These are phyloP conservation scores for Lichtheimia ornata DNA, from an alignment of 371 early-diverging fungal species.

Conservation along the genomic window DNA sequence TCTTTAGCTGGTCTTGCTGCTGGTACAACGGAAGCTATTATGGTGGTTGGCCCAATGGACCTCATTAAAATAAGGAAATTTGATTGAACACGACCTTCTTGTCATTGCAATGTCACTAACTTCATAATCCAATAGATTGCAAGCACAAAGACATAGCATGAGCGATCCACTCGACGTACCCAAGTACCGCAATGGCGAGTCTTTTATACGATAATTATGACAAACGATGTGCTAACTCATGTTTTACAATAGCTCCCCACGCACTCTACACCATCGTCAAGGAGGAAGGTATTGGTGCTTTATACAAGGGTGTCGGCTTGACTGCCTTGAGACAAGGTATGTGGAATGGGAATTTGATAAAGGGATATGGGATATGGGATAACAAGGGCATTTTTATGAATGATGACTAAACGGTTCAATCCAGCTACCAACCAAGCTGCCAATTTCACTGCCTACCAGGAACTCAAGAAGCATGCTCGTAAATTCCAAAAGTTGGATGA, in stretches of 20 bases:
- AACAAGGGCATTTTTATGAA: conserved; percentile 14
- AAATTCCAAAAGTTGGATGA: conserved; percentile 76
- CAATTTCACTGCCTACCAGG: conserved; percentile 97
- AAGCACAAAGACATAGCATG: conserved; percentile 93
- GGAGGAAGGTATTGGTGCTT: conserved; percentile 90
- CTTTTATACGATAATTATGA: too few relatives aligned
- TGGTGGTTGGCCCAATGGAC: conserved; percentile 98
- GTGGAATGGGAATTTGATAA: conserved; percentile 3
- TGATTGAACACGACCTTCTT: conserved; percentile 49
- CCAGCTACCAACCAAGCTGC: conserved; percentile 97
- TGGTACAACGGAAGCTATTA: conserved; percentile 93
- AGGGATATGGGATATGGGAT: not conserved
- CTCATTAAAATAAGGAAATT: conserved; percentile 95
- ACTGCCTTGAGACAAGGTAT: conserved; percentile 94
- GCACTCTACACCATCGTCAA: conserved; percentile 90
- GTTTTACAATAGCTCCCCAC: conserved; percentile 67
- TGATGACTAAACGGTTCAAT: conserved; percentile 2
- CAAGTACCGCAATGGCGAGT: conserved; percentile 95
- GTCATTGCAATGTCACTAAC: not conserved
- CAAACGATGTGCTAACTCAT: too few relatives aligned
- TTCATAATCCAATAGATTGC: not conserved
- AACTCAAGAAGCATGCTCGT: conserved; percentile 72
- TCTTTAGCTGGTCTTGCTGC: conserved; percentile 89
- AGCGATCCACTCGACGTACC: conserved; percentile 97
- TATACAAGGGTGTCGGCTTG: conserved; percentile 94